Evolutionary conservation across 2,329 filamentous ascomycete species (phyloP).

Genomic region (Alternaria rosae): DNA sequence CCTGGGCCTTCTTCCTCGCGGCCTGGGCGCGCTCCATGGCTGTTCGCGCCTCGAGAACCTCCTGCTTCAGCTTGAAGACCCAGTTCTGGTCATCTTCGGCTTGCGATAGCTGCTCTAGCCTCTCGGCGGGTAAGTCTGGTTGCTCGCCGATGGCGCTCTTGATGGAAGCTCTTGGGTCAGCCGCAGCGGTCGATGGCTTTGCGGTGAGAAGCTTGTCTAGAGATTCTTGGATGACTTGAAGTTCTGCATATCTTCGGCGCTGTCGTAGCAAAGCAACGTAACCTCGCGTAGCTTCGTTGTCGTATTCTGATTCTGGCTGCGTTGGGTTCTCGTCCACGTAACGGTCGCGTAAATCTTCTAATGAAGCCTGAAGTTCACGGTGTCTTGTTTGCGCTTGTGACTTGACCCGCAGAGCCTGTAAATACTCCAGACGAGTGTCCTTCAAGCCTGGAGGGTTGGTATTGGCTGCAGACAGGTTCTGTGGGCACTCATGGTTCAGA

Average conservation of each 20-base stretch:
- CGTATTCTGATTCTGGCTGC: slow-evolving; percentile 42
- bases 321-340: slow-evolving; percentile 34
- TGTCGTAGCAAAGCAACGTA: slow-evolving; percentile 58
- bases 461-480: slow-evolving; percentile 27
- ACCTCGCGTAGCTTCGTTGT: slow-evolving; percentile 36
- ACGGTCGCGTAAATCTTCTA: slow-evolving; percentile 39
- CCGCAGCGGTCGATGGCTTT: slow-evolving; percentile 42
- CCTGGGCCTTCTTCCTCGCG: slow-evolving; percentile 24
- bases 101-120: slow-evolving; percentile 34
- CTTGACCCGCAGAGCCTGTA: slow-evolving; percentile 56
- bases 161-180: slow-evolving; percentile 38
- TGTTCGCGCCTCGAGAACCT: slow-evolving; percentile 46
- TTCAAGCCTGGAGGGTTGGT: slow-evolving; percentile 50
- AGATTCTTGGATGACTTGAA: slow-evolving; percentile 57
- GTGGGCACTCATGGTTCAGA: slow-evolving; percentile 43
- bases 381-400: slow-evolving; percentile 52
- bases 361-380: slow-evolving; percentile 37
- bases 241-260: slow-evolving; percentile 54
- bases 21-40: slow-evolving; percentile 43
- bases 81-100: slow-evolving; percentile 31
- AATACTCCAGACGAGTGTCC: slow-evolving; percentile 54
- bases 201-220: slow-evolving; percentile 49
- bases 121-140: slow-evolving; percentile 46
- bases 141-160: slow-evolving; percentile 46
- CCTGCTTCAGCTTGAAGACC: slow-evolving; percentile 49